Conservation (phyloP, 1,284 basidiomycete species). For the Trichosporon faecale region DNA sequence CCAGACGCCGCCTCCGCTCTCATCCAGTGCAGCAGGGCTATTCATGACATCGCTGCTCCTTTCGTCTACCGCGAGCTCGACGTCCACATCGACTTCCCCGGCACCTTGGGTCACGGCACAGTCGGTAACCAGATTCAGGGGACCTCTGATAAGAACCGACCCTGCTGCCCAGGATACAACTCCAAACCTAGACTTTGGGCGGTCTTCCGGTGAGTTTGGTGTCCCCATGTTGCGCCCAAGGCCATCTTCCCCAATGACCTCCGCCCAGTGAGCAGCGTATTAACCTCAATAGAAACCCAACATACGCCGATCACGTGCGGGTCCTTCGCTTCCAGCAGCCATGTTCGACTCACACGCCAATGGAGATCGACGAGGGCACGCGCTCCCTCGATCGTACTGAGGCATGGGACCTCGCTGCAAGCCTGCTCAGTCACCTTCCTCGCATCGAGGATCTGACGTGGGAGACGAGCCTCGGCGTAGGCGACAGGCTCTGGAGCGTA, state of each 20-base stretch:
- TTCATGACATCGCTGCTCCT: neutral
- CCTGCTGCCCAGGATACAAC: conserved; percentile 19
- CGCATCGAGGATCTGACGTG: conserved; percentile 19
- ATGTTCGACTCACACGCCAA: conserved; percentile 17
- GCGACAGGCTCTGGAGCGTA: conserved; percentile 19
- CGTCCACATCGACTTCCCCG: conserved; percentile 21
- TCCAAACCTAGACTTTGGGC: conserved; percentile 13
- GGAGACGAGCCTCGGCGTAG: conserved; percentile 25
- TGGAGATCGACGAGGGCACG: conserved; percentile 14
- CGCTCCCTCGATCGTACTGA: conserved; percentile 18
- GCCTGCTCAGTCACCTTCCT: conserved; percentile 16
- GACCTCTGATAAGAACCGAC: neutral
- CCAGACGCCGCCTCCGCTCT: neutral
- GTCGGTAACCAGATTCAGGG: neutral
- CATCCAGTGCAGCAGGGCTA: conserved; percentile 12
- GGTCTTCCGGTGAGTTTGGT: conserved; percentile 14
- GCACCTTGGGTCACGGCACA: conserved; percentile 3
- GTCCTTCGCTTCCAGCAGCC: conserved; percentile 22
- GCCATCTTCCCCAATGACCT: neutral
- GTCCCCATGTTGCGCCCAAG: neutral
- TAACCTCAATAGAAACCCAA: conserved; percentile 4
- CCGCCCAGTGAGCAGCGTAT: neutral
- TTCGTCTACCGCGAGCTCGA: conserved; percentile 18
- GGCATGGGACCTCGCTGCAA: conserved; percentile 18
- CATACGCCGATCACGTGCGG: conserved; percentile 19